These are phyloP conservation scores for Crucihimalaya himalaica DNA, from an alignment of 345 rosid species.

Conservation along the genomic window DNA sequence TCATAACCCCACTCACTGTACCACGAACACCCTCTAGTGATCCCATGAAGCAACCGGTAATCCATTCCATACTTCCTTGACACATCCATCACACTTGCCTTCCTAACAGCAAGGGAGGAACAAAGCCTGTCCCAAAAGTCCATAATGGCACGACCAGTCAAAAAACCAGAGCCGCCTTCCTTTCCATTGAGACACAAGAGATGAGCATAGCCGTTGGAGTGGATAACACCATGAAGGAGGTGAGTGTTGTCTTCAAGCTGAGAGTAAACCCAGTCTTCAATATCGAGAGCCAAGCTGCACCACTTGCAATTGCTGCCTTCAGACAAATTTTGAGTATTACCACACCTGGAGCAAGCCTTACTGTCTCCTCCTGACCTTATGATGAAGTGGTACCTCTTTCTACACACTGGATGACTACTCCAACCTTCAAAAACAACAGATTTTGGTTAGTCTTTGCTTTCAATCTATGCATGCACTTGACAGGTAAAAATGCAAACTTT, in stretches of 20 bases:
- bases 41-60: slow-evolving; percentile 59
- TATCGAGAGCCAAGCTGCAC: slow-evolving; percentile 50
- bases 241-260: slow-evolving; percentile 63
- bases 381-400: slow-evolving; percentile 74
- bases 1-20: slow-evolving; percentile 72
- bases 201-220: slow-evolving; percentile 79
- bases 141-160: slow-evolving; percentile 68
- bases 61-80: slow-evolving; percentile 67
- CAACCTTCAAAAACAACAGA: slow-evolving; percentile 50
- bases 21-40: slow-evolving; percentile 65
- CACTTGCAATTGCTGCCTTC: slow-evolving; percentile 59
- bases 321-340: slow-evolving; percentile 44
- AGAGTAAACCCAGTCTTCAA: slow-evolving; percentile 58
- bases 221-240: slow-evolving; percentile 70
- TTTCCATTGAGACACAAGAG: slow-evolving; percentile 66
- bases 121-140: slow-evolving; percentile 79
- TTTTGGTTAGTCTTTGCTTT: background rate
- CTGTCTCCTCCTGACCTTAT: slow-evolving; percentile 45
- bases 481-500: background rate
- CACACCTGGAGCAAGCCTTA: slow-evolving; percentile 49
- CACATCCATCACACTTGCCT: slow-evolving; percentile 75
- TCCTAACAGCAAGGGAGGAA: slow-evolving; percentile 51
- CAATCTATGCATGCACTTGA: background rate
- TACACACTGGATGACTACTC: slow-evolving; percentile 79
- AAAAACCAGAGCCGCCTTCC: slow-evolving; percentile 66